These are phyloP conservation scores for Pleurotus ostreatus DNA, from an alignment of 768 basidiomycete species.

Conservation along the genomic window DNA sequence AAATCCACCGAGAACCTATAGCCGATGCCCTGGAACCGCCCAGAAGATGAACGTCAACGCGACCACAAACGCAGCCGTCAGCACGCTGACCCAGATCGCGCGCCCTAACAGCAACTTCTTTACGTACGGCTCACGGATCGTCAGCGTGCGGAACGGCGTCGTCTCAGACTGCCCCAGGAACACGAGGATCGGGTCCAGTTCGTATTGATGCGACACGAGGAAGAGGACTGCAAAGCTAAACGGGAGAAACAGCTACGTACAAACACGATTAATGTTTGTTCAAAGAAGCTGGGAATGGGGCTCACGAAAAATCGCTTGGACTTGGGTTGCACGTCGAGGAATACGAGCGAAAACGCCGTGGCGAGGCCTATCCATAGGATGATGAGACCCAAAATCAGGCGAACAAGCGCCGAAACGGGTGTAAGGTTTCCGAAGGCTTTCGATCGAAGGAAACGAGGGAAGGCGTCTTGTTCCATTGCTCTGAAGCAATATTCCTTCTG, in stretches of 20 bases:
- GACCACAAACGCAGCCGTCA: slow-evolving; percentile 73
- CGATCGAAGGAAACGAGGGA: slow-evolving; percentile 88
- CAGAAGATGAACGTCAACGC: slow-evolving; percentile 90
- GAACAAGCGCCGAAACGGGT: slow-evolving; percentile 81
- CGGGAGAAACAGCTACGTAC: slow-evolving; percentile 82
- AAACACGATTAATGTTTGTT: slow-evolving; percentile 13
- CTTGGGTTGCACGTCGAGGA: slow-evolving; percentile 91
- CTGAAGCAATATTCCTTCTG: slow-evolving; percentile 98
- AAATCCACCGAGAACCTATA: slow-evolving; percentile 36
- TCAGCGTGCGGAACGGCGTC: slow-evolving; percentile 91
- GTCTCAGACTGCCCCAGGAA: slow-evolving; percentile 94
- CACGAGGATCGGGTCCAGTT: slow-evolving; percentile 93
- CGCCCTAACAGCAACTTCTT: slow-evolving; percentile 85
- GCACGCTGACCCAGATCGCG: slow-evolving; percentile 84
- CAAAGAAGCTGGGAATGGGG: not conserved
- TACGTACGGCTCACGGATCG: slow-evolving; percentile 92
- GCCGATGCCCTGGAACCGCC: slow-evolving; percentile 91
- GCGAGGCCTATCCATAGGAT: slow-evolving; percentile 95
- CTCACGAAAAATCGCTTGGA: slow-evolving; percentile 92
- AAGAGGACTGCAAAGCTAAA: slow-evolving; percentile 87
- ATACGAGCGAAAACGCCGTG: slow-evolving; percentile 85
- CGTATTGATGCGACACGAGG: slow-evolving; percentile 94
- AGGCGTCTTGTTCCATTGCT: slow-evolving; percentile 94
- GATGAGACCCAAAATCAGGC: slow-evolving; percentile 81
- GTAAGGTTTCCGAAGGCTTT: slow-evolving; percentile 99